Conservation (phyloP, 805 yeast species). For the Candida bentonensis region DNA sequence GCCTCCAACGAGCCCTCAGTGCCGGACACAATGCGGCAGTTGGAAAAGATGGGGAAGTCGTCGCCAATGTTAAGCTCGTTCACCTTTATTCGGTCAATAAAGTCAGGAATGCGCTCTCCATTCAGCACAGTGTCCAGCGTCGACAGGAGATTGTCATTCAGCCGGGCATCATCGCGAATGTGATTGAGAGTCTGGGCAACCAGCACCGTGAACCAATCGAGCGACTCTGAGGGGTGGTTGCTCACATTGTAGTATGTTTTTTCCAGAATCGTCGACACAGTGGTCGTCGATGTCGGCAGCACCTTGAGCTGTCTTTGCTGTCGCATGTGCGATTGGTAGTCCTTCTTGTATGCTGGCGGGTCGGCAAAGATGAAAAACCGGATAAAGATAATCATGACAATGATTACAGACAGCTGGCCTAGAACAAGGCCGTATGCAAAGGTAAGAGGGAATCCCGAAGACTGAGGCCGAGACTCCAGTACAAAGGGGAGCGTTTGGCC, state of each 20-base stretch:
- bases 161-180: constrained; percentile 75
- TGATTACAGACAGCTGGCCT: constrained; percentile 27
- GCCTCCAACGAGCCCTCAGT: constrained; percentile 45
- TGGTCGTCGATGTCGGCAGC: constrained; percentile 14
- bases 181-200: constrained; percentile 85
- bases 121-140: constrained; percentile 55
- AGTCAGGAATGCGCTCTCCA: constrained; percentile 59
- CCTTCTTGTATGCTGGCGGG: constrained; percentile 16
- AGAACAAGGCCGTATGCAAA: constrained; percentile 24
- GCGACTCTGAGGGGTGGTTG: constrained; percentile 74
- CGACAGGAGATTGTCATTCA: constrained; percentile 71
- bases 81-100: constrained; percentile 59
- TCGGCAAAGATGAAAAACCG: constrained; percentile 30
- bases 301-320: constrained; percentile 11
- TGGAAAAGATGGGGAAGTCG: constrained; percentile 89
- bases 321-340: constrained; percentile 13
- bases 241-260: constrained; percentile 87
- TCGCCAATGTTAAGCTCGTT: constrained; percentile 88
- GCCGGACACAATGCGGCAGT: constrained; percentile 54
- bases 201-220: constrained; percentile 94
- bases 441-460: constrained; percentile 7
- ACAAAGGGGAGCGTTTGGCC: background rate
- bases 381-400: constrained; percentile 23
- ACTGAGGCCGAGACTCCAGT: background rate
- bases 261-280: constrained; percentile 45